Base-by-base conservation (phyloP, 768 basidiomycete species). In the Coprinopsis marcescibilis region DNA sequence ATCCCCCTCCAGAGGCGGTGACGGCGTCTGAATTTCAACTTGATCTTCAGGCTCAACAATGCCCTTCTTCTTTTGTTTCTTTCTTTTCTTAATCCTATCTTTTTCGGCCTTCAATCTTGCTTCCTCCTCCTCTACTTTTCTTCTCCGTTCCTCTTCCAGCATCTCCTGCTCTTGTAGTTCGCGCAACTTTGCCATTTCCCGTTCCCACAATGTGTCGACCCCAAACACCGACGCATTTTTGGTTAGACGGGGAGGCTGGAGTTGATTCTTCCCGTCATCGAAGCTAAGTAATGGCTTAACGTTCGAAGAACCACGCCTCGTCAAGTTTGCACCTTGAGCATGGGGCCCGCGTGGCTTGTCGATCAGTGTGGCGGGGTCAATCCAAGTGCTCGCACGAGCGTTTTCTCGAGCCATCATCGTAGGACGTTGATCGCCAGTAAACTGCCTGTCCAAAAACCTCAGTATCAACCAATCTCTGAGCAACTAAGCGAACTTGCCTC, bases 171-270 rank as follows among this genome's bases (percentile, higher is more conserved):
- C 82, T 61, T 95, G 84, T 0, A 93, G 87, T 50, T 80, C 72
- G 52, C 78, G 78, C 43, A 95, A 69, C 61, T 89, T 95, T 14
- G 65, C 77, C 72, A 92, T 76, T 64, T 96, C 93, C 32, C 80
- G 75, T 58, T 94, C 86, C 93, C 93, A 95, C 8, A 95, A 57
- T n/a, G 85, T 86, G 62, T 96, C 93, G 1, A 89, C 85, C 2
- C 93, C 93, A 57, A 95, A 96, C 8, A 94, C 89, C n/a, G 91
- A 93, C 48, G 75, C 76, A 33, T 43, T 53, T 32, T 67, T 72
- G 0, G 71, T 46, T 57, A 67, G 58, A 40, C 51, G 41, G 24
- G 13, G 26, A 4, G 14, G 7, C 47, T 34, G 48, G 51, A 52
- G 46, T 60, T 58, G 56, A 41, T 51, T 64, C 40, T 50, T 48